These are phyloP conservation scores for Phaeosphaeria sp. DNA, from an alignment of 2,329 filamentous ascomycete species.

Conservation along the genomic window DNA sequence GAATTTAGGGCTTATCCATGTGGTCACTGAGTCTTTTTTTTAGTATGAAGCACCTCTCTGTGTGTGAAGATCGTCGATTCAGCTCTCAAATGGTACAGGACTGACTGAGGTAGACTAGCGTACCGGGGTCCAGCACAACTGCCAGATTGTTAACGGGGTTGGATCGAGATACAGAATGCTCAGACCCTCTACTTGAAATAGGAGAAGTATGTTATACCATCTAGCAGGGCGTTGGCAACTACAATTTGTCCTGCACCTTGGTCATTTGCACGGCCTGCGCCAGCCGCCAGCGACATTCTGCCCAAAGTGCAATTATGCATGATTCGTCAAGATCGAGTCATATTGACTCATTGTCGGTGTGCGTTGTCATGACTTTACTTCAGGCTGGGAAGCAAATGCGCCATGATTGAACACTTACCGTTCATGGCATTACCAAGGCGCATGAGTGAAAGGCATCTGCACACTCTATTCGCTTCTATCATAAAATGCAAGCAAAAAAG, in stretches of 20 bases:
- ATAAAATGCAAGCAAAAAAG: not conserved
- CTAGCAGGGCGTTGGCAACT: not conserved
- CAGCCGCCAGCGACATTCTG: not conserved
- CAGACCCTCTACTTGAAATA: not conserved
- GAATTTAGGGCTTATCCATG: not conserved
- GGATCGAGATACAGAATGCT: not conserved
- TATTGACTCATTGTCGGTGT: not conserved
- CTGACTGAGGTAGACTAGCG: not conserved
- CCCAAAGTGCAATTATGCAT: not conserved
- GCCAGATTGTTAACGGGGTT: not conserved
- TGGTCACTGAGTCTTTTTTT: not conserved
- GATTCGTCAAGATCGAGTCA: not conserved
- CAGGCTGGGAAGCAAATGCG: not conserved
- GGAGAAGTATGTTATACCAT: not conserved
- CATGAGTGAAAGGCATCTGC: not conserved
- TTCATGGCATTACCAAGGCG: not conserved
- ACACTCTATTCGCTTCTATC: not conserved
- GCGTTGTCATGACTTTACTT: not conserved
- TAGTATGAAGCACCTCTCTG: not conserved
- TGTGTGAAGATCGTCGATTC: not conserved
- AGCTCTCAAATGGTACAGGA: not conserved
- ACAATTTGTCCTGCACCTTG: not conserved
- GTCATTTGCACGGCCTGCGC: not conserved
- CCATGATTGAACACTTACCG: not conserved
- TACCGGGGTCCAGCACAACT: not conserved